Evolutionary conservation across 345 rosid genomes (phyloP), one percentile per base, ranked within the genome.

Genomic region (Corchorus capsularis): DNA sequence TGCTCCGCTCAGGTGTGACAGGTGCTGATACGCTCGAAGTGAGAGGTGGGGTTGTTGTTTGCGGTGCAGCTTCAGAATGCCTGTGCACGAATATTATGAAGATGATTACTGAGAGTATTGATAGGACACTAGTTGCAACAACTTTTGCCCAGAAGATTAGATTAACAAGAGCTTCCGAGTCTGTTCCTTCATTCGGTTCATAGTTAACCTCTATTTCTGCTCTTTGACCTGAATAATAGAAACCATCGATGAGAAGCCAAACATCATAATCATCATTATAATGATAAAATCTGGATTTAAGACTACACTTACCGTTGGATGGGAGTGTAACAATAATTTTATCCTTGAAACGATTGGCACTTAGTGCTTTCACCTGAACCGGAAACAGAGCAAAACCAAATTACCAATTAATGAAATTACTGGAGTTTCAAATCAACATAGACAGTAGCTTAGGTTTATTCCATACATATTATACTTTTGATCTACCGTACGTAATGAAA

Each of bases 251-350:
- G 43, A 63, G 19, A 52, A 69, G 63, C 67, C 7, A 52, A 14
- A 39, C 41, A 8, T 37, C 4, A 1, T 64, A 17, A 15, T 74
- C 22, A 3, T 35, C 16, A 13, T 13, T 8, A 17, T 8, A 17
- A 27, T 1, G 6, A 32, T 4, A 32, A 47, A 61, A 76, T 46
- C 35, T n/a, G 27, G 73, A 67, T 67, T 45, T 27, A 71, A 7
- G 16, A 63, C 43, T 19, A 61, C 46, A 77, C 90, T 87, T 73
- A 94, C 97, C 97, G 16, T 82, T 93, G 78, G 94, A 82, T 52
- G 93, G 97, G 64, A 93, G 98, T 53, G 85, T 82, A 83, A 94
- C 76, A 64, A 79, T 53, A 53, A 94, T 86, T 80, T 71, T 83
- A 74, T 94, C 95, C 61, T 84, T 82, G 80, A 94, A 87, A 73